Conservation (phyloP, 305 asterid species). For the Plantago rigida region DNA sequence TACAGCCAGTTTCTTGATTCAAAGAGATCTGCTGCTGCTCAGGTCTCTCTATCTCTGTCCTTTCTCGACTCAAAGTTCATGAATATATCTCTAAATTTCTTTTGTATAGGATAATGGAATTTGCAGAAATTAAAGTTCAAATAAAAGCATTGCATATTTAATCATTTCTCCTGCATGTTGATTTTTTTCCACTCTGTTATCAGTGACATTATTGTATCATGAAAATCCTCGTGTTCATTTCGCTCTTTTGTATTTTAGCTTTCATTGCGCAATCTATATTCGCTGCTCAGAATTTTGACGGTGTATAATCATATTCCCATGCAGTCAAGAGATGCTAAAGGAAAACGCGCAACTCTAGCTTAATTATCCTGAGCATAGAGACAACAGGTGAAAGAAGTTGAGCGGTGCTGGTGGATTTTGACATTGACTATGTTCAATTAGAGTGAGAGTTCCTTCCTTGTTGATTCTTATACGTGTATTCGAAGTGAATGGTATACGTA, state of each 20-base stretch:
- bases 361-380: constrained; percentile 16
- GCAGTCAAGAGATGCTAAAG: constrained; percentile 62
- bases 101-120: no score
- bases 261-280: neutral
- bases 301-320: constrained; percentile 10
- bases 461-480: no score
- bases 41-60: constrained; percentile 42
- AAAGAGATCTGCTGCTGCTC: constrained; percentile 55
- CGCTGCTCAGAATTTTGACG: neutral
- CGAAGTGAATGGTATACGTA: no score
- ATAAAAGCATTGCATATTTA: no score
- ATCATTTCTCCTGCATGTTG: no score
- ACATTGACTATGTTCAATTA: no score
- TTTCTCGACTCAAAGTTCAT: constrained; percentile 7
- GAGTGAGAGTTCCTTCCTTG: no score
- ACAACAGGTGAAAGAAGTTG: neutral
- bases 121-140: no score
- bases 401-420: no score
- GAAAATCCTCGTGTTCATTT: no score
- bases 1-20: constrained; percentile 84
- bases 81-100: neutral
- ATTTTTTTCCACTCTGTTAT: no score
- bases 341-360: constrained; percentile 65
- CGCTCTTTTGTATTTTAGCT: neutral
- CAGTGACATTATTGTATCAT: no score